Evolutionary conservation across 768 basidiomycete genomes (phyloP), one percentile per base, ranked within the genome.

Genomic region (Hygrocybe coccinea): DNA sequence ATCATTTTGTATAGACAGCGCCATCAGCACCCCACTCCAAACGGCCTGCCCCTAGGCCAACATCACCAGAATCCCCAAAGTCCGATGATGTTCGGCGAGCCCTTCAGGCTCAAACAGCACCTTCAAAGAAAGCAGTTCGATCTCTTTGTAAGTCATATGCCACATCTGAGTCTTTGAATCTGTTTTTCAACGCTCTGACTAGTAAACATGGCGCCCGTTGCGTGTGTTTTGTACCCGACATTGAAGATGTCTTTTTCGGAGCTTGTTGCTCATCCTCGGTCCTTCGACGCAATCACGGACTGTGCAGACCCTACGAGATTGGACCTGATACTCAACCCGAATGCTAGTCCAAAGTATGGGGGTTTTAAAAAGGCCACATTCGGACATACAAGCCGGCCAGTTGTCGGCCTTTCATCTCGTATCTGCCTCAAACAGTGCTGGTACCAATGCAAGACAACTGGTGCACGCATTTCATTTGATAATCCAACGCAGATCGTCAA

Each of bases 401-500:
- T 57, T n/a, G 54, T 57, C 3, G 33, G 29, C 15, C n/a, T 8
- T 41, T 51, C 43, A 25, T 7, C 41, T 1, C n/a, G 33, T 29
- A 43, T 62, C 14, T 60, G 59, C 43, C 36, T 56, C 10, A 62
- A 62, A 38, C 61, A 62, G 36, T 56, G 56, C 0, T 62, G 49
- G 39, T 62, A 60, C 21, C 47, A 46, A 17, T 59, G 17, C 14
- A 25, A 33, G 12, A 54, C 17, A 4, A 34, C 53, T 4, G 33
- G 9, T 36, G 7, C 8, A 38, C 46, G 58, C 24, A 41, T 62
- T 19, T 57, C 57, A 8, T 50, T 60, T 41, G 61, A 64, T n/a
- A 54, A 52, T 1, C 34, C 35, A 2, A 61, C 21, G 21, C 65
- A 67, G 56, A 34, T 54, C 11, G 54, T 57, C n/a, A 56, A 62